These are phyloP conservation scores for Sabuloglossum arenarium DNA, from an alignment of 495 filamentous ascomycete species.

Conservation along the genomic window DNA sequence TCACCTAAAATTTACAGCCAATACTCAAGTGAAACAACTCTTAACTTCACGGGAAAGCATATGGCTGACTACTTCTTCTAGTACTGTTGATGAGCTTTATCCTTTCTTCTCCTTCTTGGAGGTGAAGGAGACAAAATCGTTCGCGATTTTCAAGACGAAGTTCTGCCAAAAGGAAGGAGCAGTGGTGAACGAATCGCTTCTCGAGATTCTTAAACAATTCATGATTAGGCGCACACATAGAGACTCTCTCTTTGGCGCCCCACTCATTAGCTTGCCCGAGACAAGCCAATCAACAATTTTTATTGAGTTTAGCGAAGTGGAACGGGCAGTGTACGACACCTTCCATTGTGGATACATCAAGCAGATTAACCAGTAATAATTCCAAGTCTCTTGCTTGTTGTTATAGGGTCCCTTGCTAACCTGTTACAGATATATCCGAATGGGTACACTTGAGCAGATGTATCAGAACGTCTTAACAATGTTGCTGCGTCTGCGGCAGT, in stretches of 20 bases:
- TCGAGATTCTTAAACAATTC: slow-evolving; percentile 7
- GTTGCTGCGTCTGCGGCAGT: not conserved
- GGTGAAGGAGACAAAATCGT: slow-evolving; percentile 16
- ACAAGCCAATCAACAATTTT: slow-evolving; percentile 6
- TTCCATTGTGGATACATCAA: not conserved
- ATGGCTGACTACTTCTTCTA: slow-evolving; percentile 17
- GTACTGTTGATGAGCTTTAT: slow-evolving; percentile 29
- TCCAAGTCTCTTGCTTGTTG: not conserved
- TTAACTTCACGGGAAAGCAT: not conserved
- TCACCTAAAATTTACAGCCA: not conserved
- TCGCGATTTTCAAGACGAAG: slow-evolving; percentile 24
- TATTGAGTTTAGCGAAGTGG: not conserved
- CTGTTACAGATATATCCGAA: not conserved
- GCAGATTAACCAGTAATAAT: not conserved
- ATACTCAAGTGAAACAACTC: not conserved
- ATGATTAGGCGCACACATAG: slow-evolving; percentile 31
- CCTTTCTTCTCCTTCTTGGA: slow-evolving; percentile 38
- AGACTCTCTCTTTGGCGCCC: slow-evolving; percentile 29
- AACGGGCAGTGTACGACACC: not conserved
- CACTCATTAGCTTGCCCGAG: slow-evolving; percentile 32
- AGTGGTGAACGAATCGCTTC: not conserved
- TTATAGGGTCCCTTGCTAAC: not conserved
- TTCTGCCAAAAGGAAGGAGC: slow-evolving; percentile 8
- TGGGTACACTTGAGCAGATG: not conserved
- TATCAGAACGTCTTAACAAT: not conserved